Base-by-base conservation (phyloP, 2,329 filamentous ascomycete species). In the Colletotrichum sp. region DNA sequence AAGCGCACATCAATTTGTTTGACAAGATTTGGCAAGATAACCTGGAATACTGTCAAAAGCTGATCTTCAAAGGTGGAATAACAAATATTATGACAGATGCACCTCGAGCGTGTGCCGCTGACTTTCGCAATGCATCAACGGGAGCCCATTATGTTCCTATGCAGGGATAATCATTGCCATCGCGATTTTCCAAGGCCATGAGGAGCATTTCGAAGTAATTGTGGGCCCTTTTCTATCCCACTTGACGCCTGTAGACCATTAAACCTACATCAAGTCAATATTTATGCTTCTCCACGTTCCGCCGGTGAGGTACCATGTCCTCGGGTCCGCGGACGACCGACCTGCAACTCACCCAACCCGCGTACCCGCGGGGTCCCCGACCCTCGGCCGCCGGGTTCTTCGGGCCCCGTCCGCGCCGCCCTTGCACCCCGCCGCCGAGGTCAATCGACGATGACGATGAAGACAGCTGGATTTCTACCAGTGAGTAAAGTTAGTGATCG, bases 191-290 rank as follows among this genome's bases (percentile, higher is more conserved):
- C 43, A 4, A 48, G 2, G 43, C 43, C 0, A 48, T 4, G 10
- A 1, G 18, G n/a, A 8, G 18, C 9, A 4, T 48, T 13, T 2
- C 0, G 10, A 2, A 1, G 43, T 2, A 48, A 21, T 4, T 7
- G 43, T 48, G 0, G 55, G 21, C 7, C 21, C 15, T 8, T 16
- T 0, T 18, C 24, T 28, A 10, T 58, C 24, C 24, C 24, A 5
- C 7, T 26, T 18, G 12, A 3, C 9, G 16, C 0, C 16, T 7
- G 21, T 0, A 28, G 5, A 4, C 21, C 6, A 9, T 30, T 15
- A 15, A 28, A 48, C 38, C 3, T 0, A 21, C 8, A 7, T n/a
- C 0, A 2, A 13, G 10, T 52, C 10, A 12, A 30, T 8, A 6
- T 18, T 52, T 30, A 30, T 6, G 34, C 30, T 21, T 28, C 16